Evolutionary conservation across 768 basidiomycete genomes (phyloP), one percentile per base, ranked within the genome.

Genomic region (Paxillus rubicundulus): DNA sequence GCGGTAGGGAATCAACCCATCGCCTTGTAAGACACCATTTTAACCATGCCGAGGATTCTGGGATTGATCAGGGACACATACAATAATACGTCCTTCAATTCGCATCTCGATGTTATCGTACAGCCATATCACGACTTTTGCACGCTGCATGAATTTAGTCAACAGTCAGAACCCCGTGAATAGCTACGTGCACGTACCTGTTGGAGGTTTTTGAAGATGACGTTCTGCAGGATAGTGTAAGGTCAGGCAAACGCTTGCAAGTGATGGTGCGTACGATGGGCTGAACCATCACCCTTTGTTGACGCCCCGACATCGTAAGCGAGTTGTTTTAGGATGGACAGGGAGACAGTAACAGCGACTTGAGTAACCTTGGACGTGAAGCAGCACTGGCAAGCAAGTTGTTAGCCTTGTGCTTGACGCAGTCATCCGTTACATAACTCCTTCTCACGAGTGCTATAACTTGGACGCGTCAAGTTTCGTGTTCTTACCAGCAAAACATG

Each of bases 221-320:
- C 89, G 77, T 96, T 96, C 92, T 95, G 57, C 28, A 49, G 36
- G 20, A 39, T 33, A 34, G 9, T 41, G 40, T 38, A 33, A 59
- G 56, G 56, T 57, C 54, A 59, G 34, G 16, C n/a, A 27, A 16
- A 42, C 42, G 30, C 21, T 47, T 41, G 32, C 44, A 52, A 18
- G 13, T 12, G 28, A 38, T 40, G 0, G 46, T 45, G 77, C 91
- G 63, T 72, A 96, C 95, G 86, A 97, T 97, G 85, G 94, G 94
- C 74, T 98, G 96, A 55, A 98, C 96, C 92, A 98, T 93, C 80
- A 98, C 95, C 68, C 93, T 89, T 68, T 93, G 89, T 69, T 92
- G 91, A 65, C 93, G 88, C 63, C 83, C 85, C 32, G 90, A 92
- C 94, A 98, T 98, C 70, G 65, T 84, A 74, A 52, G 53, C 52